phyloP scores from a whole-genome alignment of 371 early-diverging fungal genomes.

The Rhizopus arrhizus region DNA sequence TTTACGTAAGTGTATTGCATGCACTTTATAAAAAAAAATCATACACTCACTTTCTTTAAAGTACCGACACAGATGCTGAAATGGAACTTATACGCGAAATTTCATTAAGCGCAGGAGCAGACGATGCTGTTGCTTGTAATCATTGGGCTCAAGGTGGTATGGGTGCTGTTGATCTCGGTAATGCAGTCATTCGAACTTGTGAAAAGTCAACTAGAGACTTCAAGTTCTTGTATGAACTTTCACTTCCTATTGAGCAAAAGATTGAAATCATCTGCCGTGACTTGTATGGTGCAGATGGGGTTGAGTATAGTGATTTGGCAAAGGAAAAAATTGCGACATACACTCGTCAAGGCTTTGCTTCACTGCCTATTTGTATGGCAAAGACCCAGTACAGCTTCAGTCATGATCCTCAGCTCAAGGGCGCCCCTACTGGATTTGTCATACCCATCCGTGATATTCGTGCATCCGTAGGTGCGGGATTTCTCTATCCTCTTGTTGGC shows the following conservation, averaged over 20 bases:
- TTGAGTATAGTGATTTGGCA: conserved; percentile 81
- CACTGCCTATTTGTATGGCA: conserved; percentile 97
- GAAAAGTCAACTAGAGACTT: conserved; percentile 58
- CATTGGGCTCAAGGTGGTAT: conserved; percentile 94
- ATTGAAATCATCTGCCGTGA: conserved; percentile 89
- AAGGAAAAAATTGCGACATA: conserved; percentile 80
- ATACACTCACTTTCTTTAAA: conserved; percentile 3
- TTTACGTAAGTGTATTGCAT: conserved; percentile 58
- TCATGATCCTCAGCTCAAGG: conserved; percentile 88
- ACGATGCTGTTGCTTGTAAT: conserved; percentile 80
- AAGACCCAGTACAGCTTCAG: conserved; percentile 94
- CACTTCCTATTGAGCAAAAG: conserved; percentile 80
- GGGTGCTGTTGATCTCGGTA: conserved; percentile 87
- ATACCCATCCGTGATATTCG: conserved; percentile 94
- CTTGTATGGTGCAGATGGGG: conserved; percentile 94
- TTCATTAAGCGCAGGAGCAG: conserved; percentile 85
- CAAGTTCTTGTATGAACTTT: conserved; percentile 84
- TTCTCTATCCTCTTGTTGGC: conserved; percentile 93
- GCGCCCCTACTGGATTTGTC: conserved; percentile 90
- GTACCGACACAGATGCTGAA: conserved; percentile 87
- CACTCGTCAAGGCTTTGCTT: conserved; percentile 80
- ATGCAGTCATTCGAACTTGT: conserved; percentile 82
- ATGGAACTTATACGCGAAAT: conserved; percentile 71
- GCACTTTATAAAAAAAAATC: background rate
- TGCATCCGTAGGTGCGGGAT: conserved; percentile 93